Evolutionary conservation across 1,284 basidiomycete species (phyloP), one percentile per base, ranked within the genome.

Genomic region (Neonothopanus nambi): DNA sequence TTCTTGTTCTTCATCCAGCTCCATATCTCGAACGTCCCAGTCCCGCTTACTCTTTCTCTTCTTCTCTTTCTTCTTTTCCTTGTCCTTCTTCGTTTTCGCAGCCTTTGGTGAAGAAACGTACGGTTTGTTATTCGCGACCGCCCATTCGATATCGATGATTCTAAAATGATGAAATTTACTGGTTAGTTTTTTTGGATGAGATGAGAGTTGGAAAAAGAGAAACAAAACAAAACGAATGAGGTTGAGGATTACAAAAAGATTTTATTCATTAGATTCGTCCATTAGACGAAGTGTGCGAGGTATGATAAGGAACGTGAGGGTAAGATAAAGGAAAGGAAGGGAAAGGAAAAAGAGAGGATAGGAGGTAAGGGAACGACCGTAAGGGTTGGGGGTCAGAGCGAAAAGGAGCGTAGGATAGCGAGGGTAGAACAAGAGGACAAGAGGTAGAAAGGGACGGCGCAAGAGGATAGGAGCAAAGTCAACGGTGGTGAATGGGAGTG

Each of bases 111-210:
- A 81, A n/a, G 82, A 82, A 30, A 81, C 69, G 57, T 83, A 87
- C 40, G 77, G 70, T 56, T 70, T 77, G 54, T 77, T 70, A 59
- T 87, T 78, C 68, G 81, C 81, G 64, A 85, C 78, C 1, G 85
- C 76, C 79, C 81, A 85, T 65, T 88, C 85, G 62, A 87, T 83
- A 67, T 88, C 85, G 69, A 89, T 79, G 65, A 89, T 86, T 72
- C 86, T 89, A 33, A 11, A 23, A 30, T 3, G 23, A 35, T 3
- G 7, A 49, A 17, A 20, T 33, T 13, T 11, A 33, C 9, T 9
- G 13, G 30, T 33, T 13, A 33, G 30, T 26, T 40, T 38, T 20
- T 28, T 15, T 11, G 39, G 2, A 17, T 13, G 13, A 6, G 45
- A 6, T 18, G 6, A 47, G 28, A 33, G 17, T 47, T 6, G 30